Conservation (phyloP, 2,329 filamentous ascomycete genomes). For the Fusarium bactridioides region DNA sequence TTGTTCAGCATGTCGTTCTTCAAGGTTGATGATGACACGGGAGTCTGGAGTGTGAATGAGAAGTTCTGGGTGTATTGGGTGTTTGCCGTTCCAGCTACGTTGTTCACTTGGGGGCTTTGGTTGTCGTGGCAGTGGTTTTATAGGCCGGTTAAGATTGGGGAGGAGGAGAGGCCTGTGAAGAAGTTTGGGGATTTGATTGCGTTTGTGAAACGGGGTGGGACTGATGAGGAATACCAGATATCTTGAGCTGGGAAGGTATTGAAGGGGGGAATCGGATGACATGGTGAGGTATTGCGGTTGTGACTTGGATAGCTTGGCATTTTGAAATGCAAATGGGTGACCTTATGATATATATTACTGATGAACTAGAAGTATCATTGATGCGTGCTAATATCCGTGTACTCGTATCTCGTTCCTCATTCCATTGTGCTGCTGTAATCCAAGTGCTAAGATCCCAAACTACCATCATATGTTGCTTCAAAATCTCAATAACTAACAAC, state of each 20-base stretch:
- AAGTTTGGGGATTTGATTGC: not conserved
- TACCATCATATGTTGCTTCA: fast-evolving
- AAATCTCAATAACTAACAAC: not conserved
- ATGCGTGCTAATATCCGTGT: not conserved
- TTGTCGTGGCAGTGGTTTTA: slow-evolving; percentile 8
- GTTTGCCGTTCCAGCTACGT: slow-evolving; percentile 43
- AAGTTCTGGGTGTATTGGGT: slow-evolving; percentile 51
- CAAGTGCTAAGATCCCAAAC: not conserved
- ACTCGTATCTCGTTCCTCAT: not conserved
- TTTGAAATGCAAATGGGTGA: not conserved
- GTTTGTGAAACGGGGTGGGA: not conserved
- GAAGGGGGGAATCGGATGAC: too few relatives aligned
- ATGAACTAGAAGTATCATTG: too few relatives aligned
- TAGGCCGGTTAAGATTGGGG: slow-evolving; percentile 3
- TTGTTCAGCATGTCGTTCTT: slow-evolving; percentile 59
- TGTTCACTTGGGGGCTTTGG: slow-evolving; percentile 35
- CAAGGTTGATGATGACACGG: slow-evolving; percentile 35
- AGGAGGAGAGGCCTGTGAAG: not conserved
- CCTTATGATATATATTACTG: too few relatives aligned
- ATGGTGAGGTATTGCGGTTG: not conserved
- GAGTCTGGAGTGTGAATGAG: slow-evolving; percentile 41
- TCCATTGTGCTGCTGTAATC: not conserved
- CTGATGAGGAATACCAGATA: not conserved
- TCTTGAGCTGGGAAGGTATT: not conserved
- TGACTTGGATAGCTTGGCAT: too few relatives aligned